Conservation (phyloP, 2,329 filamentous ascomycete species). For the Penicillium carneum region DNA sequence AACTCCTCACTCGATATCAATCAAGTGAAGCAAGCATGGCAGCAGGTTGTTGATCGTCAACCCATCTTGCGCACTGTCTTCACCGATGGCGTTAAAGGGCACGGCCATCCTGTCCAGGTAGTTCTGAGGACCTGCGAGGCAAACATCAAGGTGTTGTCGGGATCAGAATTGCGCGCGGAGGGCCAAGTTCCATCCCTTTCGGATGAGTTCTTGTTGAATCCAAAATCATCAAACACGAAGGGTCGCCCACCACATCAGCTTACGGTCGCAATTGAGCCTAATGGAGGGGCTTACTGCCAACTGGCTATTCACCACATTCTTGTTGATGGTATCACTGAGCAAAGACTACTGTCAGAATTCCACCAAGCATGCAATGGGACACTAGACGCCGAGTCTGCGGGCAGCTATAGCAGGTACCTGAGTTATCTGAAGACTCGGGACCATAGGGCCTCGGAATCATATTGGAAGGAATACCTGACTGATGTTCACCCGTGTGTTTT, state of each 20-base stretch:
- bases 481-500: constrained; percentile 15
- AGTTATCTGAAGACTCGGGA: background rate
- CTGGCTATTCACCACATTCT: constrained; percentile 11
- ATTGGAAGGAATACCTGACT: constrained; percentile 21
- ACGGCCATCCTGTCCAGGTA: background rate
- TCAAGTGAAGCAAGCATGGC: constrained; percentile 6
- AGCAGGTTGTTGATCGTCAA: constrained; percentile 14
- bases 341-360: background rate
- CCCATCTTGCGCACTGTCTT: constrained; percentile 15
- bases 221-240: background rate
- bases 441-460: background rate
- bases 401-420: too few relatives aligned
- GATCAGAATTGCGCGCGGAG: too few relatives aligned
- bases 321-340: background rate
- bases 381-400: too few relatives aligned
- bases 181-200: too few relatives aligned
- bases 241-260: constrained; percentile 16
- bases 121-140: too few relatives aligned
- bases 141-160: too few relatives aligned
- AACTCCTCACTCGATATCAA: too few relatives aligned
- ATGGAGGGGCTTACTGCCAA: constrained; percentile 14
- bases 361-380: background rate
- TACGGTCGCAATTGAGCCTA: background rate
- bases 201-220: too few relatives aligned
- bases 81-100: background rate